Base-by-base conservation (phyloP, 2,329 filamentous ascomycete genomes). In the Colletotrichum sojae region DNA sequence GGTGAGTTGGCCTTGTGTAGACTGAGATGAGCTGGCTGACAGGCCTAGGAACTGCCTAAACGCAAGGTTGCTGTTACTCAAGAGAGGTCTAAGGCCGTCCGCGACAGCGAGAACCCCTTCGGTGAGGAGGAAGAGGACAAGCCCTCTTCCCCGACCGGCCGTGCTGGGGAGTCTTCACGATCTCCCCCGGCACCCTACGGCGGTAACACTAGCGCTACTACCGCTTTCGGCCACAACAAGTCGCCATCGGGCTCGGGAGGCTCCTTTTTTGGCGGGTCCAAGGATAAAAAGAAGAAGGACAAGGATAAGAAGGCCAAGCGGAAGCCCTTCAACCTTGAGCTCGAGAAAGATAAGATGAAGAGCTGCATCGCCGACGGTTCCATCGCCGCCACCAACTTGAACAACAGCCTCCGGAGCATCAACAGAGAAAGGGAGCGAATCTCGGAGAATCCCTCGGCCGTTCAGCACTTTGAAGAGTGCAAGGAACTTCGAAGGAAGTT, bases 391-490 rank as follows among this genome's bases (percentile, higher is more conserved):
- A 98, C 93, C 0, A 97, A 97, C 77, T 85, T 99, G 46, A 86
- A 91, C 76, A 98, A 99, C 76, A 89, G 91, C 1, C 85, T 99
- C 45, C 94, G 96, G 78, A 90, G 92, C 62, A 95, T 98, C 81
- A 98, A 98, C 78, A 91, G 96, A 69, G 96, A 98, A 78, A 88
- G 84, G 56, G 91, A 97, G 79, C 91, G 93, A 4, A 94, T 98
- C 39, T 97, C 94, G 6, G 92, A 97, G 45, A 97, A 98, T 73
- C 79, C 86, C 8, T 86, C 90, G 67, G 93, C 94, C 0, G 87
- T 94, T 67, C 85, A 90, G 72, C 89, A 91, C 3, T 98, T 98
- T 73, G 94, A 98, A 74, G 86, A 83, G 2, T 98, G 95, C 85
- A 98, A 98, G 79, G 86, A 89, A 55, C 88, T 98, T 13, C 89